Evolutionary conservation across 305 asterid genomes (phyloP).

Genomic region (Fraxinus angustifolia): DNA sequence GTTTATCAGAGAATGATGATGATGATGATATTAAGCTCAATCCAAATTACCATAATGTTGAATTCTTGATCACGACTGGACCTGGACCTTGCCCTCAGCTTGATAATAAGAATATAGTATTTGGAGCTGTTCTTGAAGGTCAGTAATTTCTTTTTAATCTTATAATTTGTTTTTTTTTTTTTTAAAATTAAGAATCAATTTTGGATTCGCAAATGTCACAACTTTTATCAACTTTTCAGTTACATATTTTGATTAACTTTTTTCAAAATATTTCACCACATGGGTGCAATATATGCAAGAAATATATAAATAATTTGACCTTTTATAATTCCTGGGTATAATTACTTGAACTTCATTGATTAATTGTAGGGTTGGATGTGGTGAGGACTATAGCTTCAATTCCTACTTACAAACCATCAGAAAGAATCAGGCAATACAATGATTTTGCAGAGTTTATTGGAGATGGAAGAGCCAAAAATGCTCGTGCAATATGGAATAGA

Average conservation of each 20-base stretch:
- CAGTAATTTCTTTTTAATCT: constrained; percentile 4
- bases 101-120: constrained; percentile 74
- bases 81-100: constrained; percentile 94
- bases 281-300: not conserved
- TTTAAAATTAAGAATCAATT: too few species aligned
- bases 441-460: constrained; percentile 81
- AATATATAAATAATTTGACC: not conserved
- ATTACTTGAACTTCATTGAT: not conserved
- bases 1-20: constrained; percentile 83
- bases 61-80: constrained; percentile 86
- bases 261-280: not conserved
- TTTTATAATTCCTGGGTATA: not conserved
- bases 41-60: constrained; percentile 77
- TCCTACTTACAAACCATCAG: constrained; percentile 75
- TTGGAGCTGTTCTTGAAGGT: constrained; percentile 91
- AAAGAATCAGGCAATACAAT: constrained; percentile 68
- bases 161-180: not conserved
- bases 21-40: constrained; percentile 65
- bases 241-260: too few species aligned
- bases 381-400: constrained; percentile 66
- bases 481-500: constrained; percentile 78
- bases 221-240: too few species aligned
- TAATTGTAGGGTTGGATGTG: constrained; percentile 62
- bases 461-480: constrained; percentile 78
- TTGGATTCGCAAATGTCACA: too few species aligned